Base-by-base conservation (phyloP, 257 asterid genomes). In the Nicotiana paniculata region DNA sequence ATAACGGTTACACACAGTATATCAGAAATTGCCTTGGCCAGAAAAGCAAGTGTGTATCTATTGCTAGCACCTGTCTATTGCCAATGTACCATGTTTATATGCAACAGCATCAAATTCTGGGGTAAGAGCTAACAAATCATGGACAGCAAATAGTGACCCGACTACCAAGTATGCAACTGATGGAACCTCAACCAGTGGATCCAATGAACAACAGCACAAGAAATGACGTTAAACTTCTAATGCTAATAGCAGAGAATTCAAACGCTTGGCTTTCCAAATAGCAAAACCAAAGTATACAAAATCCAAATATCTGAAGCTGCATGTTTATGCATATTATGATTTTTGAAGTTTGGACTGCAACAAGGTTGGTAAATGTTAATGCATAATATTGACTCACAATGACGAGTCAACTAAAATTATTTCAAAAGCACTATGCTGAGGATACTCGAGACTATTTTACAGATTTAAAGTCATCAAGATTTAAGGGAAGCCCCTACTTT, bases 401-500 rank as follows among this genome's bases (percentile, higher is more conserved):
- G 3, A 21, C 2, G 3, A 46, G 77, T 46, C 37, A 6, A 21
- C 61, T 3, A 72, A 57, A 33, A 43, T 46, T 80, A 80, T 48
- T 63, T 28, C 30, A n/a, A 43, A 58, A 54, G 58, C 21, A 58
- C 8, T 2, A 30, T 16, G 15, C 74, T 65, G 82, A 81, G 84
- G 68, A 70, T 77, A 28, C 17, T 70, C 51, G 24, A 15, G 77
- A 68, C 18, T 9, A 53, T 43, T 70, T 13, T 39, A 21, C 57
- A 21, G 12, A 33, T 77, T 48, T 15, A 17, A 35, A 12, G 70
- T 35, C 61, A 81, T 83, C 43, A 83, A 77, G 89, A 77, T 86
- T 90, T 77, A 81, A 77, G 79, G 64, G 90, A 90, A 65, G 90
- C 93, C 74, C 93, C 95, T 51, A 88, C 91, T 90, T 90, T 92